These are phyloP conservation scores for Eucalyptus pauciflora DNA, from an alignment of 345 rosid species.

Conservation along the genomic window DNA sequence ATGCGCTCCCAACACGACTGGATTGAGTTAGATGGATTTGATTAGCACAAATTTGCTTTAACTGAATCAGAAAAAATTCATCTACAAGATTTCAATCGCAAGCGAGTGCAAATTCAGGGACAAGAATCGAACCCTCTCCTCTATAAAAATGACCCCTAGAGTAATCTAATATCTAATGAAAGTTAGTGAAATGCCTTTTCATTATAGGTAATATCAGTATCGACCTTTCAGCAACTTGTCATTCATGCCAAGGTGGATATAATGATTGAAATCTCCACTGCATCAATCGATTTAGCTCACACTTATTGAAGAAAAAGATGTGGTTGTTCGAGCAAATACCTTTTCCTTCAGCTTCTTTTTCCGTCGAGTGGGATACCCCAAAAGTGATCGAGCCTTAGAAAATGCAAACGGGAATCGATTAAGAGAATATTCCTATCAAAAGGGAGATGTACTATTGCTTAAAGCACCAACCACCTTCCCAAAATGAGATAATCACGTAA, in stretches of 20 bases:
- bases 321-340: background rate
- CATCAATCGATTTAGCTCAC: background rate
- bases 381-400: background rate
- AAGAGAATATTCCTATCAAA: background rate
- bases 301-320: background rate
- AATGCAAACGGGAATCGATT: background rate
- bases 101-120: background rate
- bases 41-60: background rate
- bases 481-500: background rate
- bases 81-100: background rate
- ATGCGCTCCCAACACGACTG: accelerated
- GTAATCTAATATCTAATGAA: background rate
- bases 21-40: background rate
- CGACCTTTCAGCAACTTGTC: background rate
- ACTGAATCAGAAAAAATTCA: background rate
- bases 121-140: background rate
- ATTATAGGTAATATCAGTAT: background rate
- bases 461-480: background rate
- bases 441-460: background rate
- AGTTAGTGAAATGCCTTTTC: background rate
- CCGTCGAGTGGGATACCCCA: background rate
- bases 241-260: background rate
- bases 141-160: background rate
- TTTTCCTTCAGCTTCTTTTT: background rate
- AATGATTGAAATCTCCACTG: background rate